Evolutionary conservation across 768 basidiomycete genomes (phyloP), one percentile per base, ranked within the genome.

Genomic region (Termitomyces sp.): DNA sequence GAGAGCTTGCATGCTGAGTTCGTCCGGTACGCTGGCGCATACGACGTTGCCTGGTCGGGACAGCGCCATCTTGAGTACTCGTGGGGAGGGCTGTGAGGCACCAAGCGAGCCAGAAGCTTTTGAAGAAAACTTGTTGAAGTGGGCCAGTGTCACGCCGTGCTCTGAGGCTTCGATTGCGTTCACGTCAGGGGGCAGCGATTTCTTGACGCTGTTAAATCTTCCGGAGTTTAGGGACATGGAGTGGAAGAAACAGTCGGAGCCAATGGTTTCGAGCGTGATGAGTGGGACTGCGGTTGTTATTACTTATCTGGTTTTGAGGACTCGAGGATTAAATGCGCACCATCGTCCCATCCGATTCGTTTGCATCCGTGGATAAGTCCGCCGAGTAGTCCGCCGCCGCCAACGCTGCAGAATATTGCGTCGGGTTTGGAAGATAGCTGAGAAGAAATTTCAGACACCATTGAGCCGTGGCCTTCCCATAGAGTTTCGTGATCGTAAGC

Each of bases 401-500:
- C 91, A 13, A 91, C 87, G 53, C 85, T 85, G 65, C 90, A 91
- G 58, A 91, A 84, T 43, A 92, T 84, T 0, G 87, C 88, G 57
- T 86, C 82, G 6, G 90, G 89, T 62, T 79, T 81, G 39, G 62
- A 59, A 0, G 70, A 69, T 5, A 91, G 72, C 60, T 90, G 87
- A 10, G 68, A 65, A 18, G 74, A 67, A 43, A 90, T 82, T 65
- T 92, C 91, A 16, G 71, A 65, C 40, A 92, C 74, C 79, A 92
- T 84, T 18, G 88, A 87, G n/a, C 83, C 79, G 64, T 91, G 88
- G 1, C 91, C 91, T 66, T 86, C 79, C 90, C 90, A 91, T 14
- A 92, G 53, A 4, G 79, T 67, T 7, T 82, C 80, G 64, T 90
- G 76, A 44, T 91, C 87, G 60, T 89, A 91, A 5, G 90, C 82